A percentile compares a stretch with the other conserved stretches of the same genome.
Evolutionary conservation across 73 alveolate species (phyloP).

Genomic region (Paraurostyla sp.): DNA sequence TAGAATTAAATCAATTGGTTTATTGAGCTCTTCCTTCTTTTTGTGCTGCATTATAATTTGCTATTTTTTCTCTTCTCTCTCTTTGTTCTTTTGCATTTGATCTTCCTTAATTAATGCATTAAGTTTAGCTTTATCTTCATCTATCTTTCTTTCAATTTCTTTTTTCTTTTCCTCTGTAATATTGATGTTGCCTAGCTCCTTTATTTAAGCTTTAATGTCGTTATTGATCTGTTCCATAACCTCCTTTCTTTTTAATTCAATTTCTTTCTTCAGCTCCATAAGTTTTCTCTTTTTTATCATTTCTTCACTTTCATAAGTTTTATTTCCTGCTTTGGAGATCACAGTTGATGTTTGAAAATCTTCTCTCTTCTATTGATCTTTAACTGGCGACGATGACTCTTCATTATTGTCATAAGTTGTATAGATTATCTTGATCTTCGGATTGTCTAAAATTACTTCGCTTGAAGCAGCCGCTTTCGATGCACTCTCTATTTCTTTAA

Average conservation of each 20-base stretch:
- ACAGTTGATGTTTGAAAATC: background rate
- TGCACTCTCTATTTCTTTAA: conserved; percentile 31
- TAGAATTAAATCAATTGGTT: background rate
- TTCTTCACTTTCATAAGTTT: conserved; percentile 38
- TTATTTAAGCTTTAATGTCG: background rate
- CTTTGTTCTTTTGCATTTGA: background rate
- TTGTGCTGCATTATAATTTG: background rate
- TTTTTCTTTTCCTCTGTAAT: background rate
- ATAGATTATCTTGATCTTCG: conserved; percentile 9
- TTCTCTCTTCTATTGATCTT: background rate
- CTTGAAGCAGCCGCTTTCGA: conserved; percentile 32
- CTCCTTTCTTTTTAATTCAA: background rate
- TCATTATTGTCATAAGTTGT: background rate
- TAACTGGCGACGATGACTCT: conserved; percentile 2
- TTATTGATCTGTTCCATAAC: conserved; percentile 39
- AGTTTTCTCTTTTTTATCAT: conserved; percentile 21
- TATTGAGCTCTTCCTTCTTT: conserved; percentile 6
- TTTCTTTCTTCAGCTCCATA: conserved; percentile 8
- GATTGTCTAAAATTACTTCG: background rate
- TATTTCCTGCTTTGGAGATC: background rate
- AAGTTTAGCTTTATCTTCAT: background rate
- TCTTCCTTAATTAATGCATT: conserved; percentile 39
- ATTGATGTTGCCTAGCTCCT: background rate
- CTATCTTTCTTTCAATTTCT: conserved; percentile 18
- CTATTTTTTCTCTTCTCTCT: background rate